These are phyloP conservation scores for Linnemannia elongata DNA, from an alignment of 192 early-diverging fungal species.

Conservation along the genomic window DNA sequence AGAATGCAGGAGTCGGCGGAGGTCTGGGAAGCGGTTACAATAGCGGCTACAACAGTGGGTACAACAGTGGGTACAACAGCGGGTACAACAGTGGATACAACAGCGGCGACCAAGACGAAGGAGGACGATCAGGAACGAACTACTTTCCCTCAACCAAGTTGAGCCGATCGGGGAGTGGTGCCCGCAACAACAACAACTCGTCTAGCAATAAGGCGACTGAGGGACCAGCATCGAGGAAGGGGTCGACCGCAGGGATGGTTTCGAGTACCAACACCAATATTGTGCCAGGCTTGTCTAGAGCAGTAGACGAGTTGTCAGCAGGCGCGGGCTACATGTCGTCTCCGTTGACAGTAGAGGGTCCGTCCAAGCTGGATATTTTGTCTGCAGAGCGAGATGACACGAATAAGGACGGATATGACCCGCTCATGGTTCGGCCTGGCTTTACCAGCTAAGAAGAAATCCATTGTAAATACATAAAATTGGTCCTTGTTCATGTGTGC, in stretches of 20 bases:
- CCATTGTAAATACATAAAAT: not conserved
- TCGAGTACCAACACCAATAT: not conserved
- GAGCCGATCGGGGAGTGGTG: constrained; percentile 50
- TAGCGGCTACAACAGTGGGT: constrained; percentile 41
- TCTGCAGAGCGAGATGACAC: constrained; percentile 26
- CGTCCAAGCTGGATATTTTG: constrained; percentile 16
- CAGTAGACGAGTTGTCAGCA: not conserved
- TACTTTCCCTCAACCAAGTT: constrained; percentile 50
- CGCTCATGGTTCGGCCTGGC: constrained; percentile 41
- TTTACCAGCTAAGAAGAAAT: constrained; percentile 18
- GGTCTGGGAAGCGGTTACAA: constrained; percentile 19
- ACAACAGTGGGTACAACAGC: constrained; percentile 43
- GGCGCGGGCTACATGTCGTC: not conserved
- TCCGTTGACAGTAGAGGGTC: not conserved
- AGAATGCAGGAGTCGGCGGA: constrained; percentile 29
- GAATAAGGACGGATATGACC: constrained; percentile 46
- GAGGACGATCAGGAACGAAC: constrained; percentile 11
- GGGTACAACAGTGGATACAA: constrained; percentile 54
- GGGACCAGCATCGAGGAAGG: constrained; percentile 23
- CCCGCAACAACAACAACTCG: constrained; percentile 1
- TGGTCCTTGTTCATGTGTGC: not conserved
- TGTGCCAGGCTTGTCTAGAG: not conserved
- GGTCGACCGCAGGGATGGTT: constrained; percentile 19
- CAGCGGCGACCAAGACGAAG: constrained; percentile 53
- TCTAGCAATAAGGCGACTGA: not conserved